Evolutionary conservation across 2,329 filamentous ascomycete species (phyloP), one percentile per base, ranked within the genome.

Genomic region (Colletotrichum sp.): DNA sequence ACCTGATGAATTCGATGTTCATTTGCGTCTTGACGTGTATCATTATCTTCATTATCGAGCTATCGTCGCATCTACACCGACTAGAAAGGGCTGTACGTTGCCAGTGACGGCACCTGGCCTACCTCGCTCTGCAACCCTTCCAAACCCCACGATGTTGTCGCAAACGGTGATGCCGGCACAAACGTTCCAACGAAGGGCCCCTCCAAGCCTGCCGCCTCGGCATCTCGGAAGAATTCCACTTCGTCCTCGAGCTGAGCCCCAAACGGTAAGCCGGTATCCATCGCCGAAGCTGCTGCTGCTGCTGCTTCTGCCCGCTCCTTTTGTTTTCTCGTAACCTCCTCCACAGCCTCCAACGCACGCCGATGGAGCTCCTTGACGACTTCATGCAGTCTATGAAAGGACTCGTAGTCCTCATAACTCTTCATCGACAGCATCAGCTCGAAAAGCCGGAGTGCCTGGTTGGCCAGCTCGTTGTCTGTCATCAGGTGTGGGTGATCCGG

Each of bases 391-490:
- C 52, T 57, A 15, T 64, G 36, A 7, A 77, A 75, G 8, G 55
- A 32, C 18, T 77, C 68, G 4, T 59, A 21, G 12, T 66, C 18
- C 5, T 77, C 72, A 7, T 59, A 21, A 2, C 55, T 26, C 8
- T 44, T 30, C 15, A 71, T n/a, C 5, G 32, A 15, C 13, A 68
- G 28, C 67, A 77, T 75, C 21, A 44, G 79, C 34, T 84, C 79
- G 32, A 84, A 82, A 0, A 85, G 68, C 7, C 77, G 74, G 2
- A 84, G 68, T 1, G 81, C 78, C 28, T 81, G 81, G 15, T 79
- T 68, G 7, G 80, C 78, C 4, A 85, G 76, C 36, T 79, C 78
- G 32, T 82, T 80, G 59, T 85, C 84, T 7, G 80, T 57, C 4
- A 80, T 72, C 8, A 84, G 77, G 0, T 71, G 44, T 1, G 71